A percentile compares a stretch with the other conserved stretches of the same genome.
Evolutionary conservation across 108 stramenopile genomes (phyloP).

Genomic region (Skeletonema tropicum): DNA sequence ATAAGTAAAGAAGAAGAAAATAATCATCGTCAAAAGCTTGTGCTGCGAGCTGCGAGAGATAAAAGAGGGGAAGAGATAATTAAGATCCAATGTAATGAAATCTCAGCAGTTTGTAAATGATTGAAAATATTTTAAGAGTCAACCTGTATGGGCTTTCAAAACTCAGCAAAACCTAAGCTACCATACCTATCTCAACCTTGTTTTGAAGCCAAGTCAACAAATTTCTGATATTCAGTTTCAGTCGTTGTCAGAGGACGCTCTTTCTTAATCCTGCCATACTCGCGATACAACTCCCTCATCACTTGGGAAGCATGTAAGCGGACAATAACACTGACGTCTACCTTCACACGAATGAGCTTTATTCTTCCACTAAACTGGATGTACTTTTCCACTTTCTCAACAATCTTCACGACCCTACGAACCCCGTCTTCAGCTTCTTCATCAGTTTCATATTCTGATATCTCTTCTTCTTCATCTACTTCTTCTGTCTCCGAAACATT

Average conservation of each 20-base stretch:
- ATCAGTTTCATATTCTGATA: slow-evolving; percentile 4
- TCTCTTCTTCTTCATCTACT: slow-evolving; percentile 12
- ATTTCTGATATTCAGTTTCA: slow-evolving; percentile 13
- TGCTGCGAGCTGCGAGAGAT: too few relatives aligned
- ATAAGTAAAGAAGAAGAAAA: too few relatives aligned
- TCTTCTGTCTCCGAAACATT: slow-evolving; percentile 3
- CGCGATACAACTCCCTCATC: neutral
- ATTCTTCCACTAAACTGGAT: slow-evolving; percentile 17
- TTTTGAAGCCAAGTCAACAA: neutral
- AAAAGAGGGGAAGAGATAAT: too few relatives aligned
- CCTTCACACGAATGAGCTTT: neutral
- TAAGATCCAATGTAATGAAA: too few relatives aligned
- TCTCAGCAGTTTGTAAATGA: too few relatives aligned
- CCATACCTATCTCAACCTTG: too few relatives aligned
- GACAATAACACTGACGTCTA: slow-evolving; percentile 16
- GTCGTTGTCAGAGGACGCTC: slow-evolving; percentile 25
- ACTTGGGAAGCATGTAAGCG: slow-evolving; percentile 7
- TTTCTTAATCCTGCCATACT: neutral
- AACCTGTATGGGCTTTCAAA: too few relatives aligned
- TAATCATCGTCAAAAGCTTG: too few relatives aligned
- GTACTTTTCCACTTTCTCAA: neutral
- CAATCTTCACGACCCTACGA: neutral
- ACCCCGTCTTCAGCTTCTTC: slow-evolving; percentile 6
- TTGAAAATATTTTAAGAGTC: too few relatives aligned
- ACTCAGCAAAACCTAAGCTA: too few relatives aligned